Evolutionary conservation across 345 rosid species (phyloP).

Genomic region (Syzygium jambos): DNA sequence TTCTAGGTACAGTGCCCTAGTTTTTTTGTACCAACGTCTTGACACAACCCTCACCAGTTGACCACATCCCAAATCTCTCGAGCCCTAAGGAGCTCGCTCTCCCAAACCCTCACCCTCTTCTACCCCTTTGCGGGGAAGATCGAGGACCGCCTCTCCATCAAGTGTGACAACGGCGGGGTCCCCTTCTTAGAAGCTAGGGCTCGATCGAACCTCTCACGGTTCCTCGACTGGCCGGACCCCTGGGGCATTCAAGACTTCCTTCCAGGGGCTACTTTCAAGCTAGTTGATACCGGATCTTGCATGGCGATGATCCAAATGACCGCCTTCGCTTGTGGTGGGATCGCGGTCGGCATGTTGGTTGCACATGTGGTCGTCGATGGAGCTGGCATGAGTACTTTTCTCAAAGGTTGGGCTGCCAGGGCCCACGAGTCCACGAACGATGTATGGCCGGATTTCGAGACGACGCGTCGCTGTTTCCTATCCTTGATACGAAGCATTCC

Average conservation of each 20-base stretch:
- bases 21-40: not conserved
- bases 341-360: not conserved
- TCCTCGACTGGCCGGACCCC: not conserved
- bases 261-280: not conserved
- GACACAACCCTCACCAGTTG: not conserved
- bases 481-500: not conserved
- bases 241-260: not conserved
- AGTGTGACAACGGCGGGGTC: not conserved
- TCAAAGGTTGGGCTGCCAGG: not conserved
- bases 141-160: not conserved
- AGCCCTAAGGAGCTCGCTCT: not conserved
- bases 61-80: not conserved
- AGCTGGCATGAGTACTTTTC: not conserved
- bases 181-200: not conserved
- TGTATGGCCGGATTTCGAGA: not conserved
- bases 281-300: not conserved
- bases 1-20: not conserved
- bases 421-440: not conserved
- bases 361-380: not conserved
- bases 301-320: not conserved
- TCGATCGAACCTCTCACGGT: not conserved
- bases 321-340: not conserved
- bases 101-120: not conserved
- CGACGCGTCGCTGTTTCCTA: not conserved
- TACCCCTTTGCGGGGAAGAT: slow-evolving; percentile 3